phyloP scores from a whole-genome alignment of 2,329 filamentous ascomycete species.

The Metarhizium robertsii region DNA sequence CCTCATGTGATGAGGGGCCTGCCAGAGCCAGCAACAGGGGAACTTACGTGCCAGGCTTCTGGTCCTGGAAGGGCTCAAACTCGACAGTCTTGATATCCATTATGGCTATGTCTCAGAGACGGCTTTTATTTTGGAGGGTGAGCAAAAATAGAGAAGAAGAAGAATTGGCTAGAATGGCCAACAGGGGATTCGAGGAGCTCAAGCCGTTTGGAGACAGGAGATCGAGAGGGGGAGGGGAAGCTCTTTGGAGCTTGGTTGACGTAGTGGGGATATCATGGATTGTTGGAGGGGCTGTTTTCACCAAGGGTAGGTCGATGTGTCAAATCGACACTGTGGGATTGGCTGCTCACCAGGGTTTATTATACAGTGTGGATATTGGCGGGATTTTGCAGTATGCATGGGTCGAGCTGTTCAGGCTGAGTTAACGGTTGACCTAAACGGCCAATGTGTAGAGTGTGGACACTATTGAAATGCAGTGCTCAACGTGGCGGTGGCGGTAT shows the following conservation, averaged over 20 bases:
- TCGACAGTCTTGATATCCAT: slow-evolving; percentile 73
- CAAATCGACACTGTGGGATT: slow-evolving; percentile 13
- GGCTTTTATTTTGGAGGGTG: neutral
- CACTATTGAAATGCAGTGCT: neutral
- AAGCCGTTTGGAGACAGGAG: too few species aligned
- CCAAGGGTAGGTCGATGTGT: neutral
- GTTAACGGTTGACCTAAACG: neutral
- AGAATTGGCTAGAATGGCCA: neutral
- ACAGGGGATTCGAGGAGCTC: neutral
- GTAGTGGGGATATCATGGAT: neutral
- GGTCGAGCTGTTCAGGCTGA: neutral
- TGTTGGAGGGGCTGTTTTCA: neutral
- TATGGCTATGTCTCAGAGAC: slow-evolving; percentile 14
- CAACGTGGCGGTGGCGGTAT: neutral
- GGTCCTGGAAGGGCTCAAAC: slow-evolving; percentile 81
- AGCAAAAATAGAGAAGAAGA: neutral
- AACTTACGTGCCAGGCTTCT: slow-evolving; percentile 98
- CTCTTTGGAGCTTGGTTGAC: slow-evolving; percentile 16
- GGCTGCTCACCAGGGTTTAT: neutral
- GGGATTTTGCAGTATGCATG: neutral
- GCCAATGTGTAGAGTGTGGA: neutral
- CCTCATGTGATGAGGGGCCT: slow-evolving; percentile 14
- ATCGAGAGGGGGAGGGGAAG: slow-evolving; percentile 11
- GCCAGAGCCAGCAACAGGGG: slow-evolving; percentile 9
- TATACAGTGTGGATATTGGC: neutral